Conservation (phyloP, 371 early-diverging fungal species). For the Apophysomyces sp. region DNA sequence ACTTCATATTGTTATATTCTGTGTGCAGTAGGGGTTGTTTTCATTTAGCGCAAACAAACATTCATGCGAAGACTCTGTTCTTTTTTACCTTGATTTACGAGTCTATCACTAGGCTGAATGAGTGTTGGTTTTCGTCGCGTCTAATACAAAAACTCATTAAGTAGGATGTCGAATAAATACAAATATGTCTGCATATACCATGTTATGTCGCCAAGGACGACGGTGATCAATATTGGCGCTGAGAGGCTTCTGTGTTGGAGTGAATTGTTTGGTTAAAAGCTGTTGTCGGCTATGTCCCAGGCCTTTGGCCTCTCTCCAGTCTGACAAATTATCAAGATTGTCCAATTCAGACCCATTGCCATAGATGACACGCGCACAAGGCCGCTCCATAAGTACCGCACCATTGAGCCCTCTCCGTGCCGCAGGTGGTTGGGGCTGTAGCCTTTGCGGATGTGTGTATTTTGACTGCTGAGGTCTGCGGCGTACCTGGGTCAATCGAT, state of each 20-base stretch:
- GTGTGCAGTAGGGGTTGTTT: background rate
- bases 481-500: background rate
- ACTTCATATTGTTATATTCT: constrained; percentile 37
- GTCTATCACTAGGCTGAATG: constrained; percentile 22
- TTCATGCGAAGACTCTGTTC: background rate
- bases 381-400: constrained; percentile 15
- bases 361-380: constrained; percentile 13
- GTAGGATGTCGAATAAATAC: background rate
- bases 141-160: background rate
- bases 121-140: constrained; percentile 21
- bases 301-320: constrained; percentile 11
- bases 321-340: constrained; percentile 30
- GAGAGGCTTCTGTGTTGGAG: background rate
- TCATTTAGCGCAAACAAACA: background rate
- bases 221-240: constrained; percentile 14
- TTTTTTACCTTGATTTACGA: constrained; percentile 23
- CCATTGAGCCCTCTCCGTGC: constrained; percentile 6
- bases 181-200: constrained; percentile 11
- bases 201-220: constrained; percentile 31
- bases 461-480: background rate
- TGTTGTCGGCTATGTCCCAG: background rate
- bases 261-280: background rate
- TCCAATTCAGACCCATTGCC: constrained; percentile 34
- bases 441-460: background rate
- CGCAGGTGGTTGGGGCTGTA: background rate